Evolutionary conservation across 192 early-diverging fungal genomes (phyloP).

Genomic region (Rhizoclosmatium sp.): DNA sequence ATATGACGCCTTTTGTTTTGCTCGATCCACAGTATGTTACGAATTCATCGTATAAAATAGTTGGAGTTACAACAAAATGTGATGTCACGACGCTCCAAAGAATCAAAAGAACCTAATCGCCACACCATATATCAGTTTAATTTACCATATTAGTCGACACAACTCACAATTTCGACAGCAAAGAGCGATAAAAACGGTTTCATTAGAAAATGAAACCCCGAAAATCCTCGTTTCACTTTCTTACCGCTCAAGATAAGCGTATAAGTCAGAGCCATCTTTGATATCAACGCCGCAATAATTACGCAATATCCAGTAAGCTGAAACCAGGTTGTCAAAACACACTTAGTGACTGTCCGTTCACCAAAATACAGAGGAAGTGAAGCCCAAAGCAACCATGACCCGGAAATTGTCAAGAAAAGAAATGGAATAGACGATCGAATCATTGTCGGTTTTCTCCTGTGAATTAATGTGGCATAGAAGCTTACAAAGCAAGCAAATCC

Average conservation of each 20-base stretch:
- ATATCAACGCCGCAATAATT: not conserved
- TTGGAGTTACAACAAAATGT: not conserved
- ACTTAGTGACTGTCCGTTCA: not conserved
- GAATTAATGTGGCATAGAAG: not conserved
- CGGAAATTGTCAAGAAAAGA: not conserved
- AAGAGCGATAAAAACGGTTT: not conserved
- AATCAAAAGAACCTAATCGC: not conserved
- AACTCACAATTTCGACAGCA: not conserved
- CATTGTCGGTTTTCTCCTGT: not conserved
- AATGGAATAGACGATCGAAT: not conserved
- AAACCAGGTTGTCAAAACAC: not conserved
- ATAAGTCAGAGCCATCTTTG: not conserved
- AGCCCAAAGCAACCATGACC: not conserved
- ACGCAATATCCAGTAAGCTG: not conserved
- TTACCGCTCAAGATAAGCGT: not conserved
- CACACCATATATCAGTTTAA: not conserved
- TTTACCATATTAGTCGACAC: not conserved
- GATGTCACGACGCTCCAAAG: not conserved
- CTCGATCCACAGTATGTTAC: not conserved
- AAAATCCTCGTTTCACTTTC: conserved; percentile 1
- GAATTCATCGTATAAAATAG: not conserved
- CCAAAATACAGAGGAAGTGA: not conserved
- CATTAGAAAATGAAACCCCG: not conserved
- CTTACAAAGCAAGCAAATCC: not conserved
- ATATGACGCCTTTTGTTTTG: not conserved